Evolutionary conservation across 345 rosid species (phyloP).

Genomic region (Gossypium herbaceum): DNA sequence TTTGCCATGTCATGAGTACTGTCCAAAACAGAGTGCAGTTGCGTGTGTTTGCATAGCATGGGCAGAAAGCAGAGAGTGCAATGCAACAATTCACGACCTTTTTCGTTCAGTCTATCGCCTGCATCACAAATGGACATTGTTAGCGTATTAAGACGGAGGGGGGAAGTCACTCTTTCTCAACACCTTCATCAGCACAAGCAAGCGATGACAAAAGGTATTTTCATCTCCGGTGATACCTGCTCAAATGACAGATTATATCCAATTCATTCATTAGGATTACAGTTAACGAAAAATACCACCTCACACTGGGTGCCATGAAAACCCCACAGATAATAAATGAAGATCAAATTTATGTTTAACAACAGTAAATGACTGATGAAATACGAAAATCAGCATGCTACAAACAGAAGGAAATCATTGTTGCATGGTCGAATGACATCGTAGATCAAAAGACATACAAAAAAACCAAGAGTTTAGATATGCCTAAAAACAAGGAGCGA

Average conservation of each 20-base stretch:
- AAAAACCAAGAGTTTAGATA: neutral
- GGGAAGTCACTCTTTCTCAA: neutral
- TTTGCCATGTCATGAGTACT: neutral
- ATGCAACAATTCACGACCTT: neutral
- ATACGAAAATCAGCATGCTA: neutral
- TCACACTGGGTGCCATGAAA: neutral
- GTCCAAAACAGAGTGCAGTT: constrained; percentile 3
- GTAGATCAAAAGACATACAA: neutral
- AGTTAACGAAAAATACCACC: neutral
- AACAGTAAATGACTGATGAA: neutral
- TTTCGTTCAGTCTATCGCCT: neutral
- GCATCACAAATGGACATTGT: constrained; percentile 1
- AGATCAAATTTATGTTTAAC: neutral
- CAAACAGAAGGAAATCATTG: neutral
- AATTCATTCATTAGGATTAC: neutral
- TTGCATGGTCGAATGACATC: neutral
- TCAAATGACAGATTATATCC: neutral
- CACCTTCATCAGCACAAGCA: neutral
- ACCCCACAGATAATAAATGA: neutral
- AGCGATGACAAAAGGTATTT: neutral
- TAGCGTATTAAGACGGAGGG: neutral
- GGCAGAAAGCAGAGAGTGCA: neutral
- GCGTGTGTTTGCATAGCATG: neutral
- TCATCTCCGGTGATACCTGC: neutral
- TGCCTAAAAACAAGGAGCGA: neutral